Conservation (phyloP, 2,329 filamentous ascomycete species). For the Daldinia sp. region DNA sequence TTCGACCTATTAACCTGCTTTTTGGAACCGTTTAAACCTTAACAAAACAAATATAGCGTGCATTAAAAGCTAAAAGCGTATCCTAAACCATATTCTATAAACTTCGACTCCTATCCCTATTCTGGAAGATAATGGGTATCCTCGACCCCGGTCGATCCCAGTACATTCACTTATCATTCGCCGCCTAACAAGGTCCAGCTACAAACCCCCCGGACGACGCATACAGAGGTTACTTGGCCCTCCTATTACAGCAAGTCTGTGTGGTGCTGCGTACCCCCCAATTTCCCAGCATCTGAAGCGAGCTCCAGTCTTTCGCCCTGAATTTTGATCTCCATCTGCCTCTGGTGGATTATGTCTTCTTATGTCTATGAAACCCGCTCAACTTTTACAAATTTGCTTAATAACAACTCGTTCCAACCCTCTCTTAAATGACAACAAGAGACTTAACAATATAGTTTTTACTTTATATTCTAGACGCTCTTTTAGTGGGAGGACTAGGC, state of each 20-base stretch:
- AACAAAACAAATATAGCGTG: no score
- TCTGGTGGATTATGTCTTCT: slow-evolving; percentile 43
- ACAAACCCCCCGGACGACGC: slow-evolving; percentile 20
- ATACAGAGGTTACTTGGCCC: slow-evolving; percentile 20
- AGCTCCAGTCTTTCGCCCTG: slow-evolving; percentile 42
- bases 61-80: no score
- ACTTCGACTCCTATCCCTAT: slow-evolving; percentile 4
- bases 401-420: slow-evolving; percentile 43
- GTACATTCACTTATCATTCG: slow-evolving; percentile 39
- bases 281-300: slow-evolving; percentile 42
- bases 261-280: slow-evolving; percentile 37
- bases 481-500: slow-evolving; percentile 40
- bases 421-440: slow-evolving; percentile 44
- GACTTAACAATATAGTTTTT: slow-evolving; percentile 39
- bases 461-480: slow-evolving; percentile 42
- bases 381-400: slow-evolving; percentile 46
- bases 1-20: background rate
- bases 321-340: slow-evolving; percentile 43
- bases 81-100: background rate
- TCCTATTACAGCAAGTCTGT: slow-evolving; percentile 31
- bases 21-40: background rate
- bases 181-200: slow-evolving; percentile 39
- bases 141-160: slow-evolving; percentile 38
- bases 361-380: slow-evolving; percentile 46
- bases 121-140: slow-evolving; percentile 37